Conservation (phyloP, 768 basidiomycete genomes). For the Mycena rebaudengoi region DNA sequence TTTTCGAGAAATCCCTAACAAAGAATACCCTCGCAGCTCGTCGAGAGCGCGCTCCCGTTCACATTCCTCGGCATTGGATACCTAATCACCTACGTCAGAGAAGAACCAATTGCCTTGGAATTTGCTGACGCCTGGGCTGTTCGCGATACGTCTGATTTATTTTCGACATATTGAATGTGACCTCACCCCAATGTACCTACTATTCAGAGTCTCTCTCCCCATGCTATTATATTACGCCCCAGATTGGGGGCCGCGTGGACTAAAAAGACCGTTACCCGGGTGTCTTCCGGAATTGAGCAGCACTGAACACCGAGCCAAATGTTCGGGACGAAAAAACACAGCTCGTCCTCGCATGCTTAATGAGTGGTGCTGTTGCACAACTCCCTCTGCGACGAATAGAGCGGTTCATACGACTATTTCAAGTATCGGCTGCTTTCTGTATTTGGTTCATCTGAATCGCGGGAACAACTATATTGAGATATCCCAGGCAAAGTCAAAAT, state of each 20-base stretch:
- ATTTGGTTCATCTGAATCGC: too few relatives aligned
- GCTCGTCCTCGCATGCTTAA: constrained; percentile 11
- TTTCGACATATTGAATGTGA: neutral
- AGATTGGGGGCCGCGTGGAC: constrained; percentile 21
- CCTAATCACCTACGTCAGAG: constrained; percentile 40
- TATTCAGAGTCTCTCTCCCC: constrained; percentile 11
- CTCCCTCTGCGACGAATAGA: too few relatives aligned
- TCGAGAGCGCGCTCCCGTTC: constrained; percentile 44
- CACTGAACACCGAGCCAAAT: neutral
- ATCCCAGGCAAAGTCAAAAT: too few relatives aligned
- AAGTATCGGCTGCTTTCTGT: too few relatives aligned
- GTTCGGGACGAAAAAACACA: neutral
- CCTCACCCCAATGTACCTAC: neutral
- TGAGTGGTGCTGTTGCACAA: too few relatives aligned
- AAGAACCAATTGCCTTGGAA: constrained; percentile 30
- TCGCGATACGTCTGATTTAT: neutral
- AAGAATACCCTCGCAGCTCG: too few relatives aligned
- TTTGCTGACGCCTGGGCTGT: constrained; percentile 25
- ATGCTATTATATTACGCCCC: constrained; percentile 18
- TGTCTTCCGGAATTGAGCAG: constrained; percentile 12
- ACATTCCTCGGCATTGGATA: constrained; percentile 40
- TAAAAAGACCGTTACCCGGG: constrained; percentile 8
- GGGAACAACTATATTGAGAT: too few relatives aligned
- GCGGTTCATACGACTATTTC: too few relatives aligned
- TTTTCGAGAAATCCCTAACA: too few relatives aligned